Percentiles rank a stretch among this genome's conserved stretches.
phyloP scores from a whole-genome alignment of 495 filamentous ascomycete species.

The Xylaria sp. region DNA sequence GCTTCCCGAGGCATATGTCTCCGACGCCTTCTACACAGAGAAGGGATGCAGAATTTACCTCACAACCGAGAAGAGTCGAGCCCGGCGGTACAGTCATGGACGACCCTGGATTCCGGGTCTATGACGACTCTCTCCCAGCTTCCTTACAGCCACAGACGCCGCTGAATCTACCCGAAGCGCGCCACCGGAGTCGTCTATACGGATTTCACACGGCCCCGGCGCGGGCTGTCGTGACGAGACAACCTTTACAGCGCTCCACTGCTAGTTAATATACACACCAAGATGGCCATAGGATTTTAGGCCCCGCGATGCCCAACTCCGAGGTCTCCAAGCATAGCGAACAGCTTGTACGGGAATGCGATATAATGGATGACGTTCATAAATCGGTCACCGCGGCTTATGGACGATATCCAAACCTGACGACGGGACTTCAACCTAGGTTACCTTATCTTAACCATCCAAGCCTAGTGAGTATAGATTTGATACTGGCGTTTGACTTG shows the following conservation, averaged over 20 bases:
- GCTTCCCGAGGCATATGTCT: conserved; percentile 34
- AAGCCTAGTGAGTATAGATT: background rate
- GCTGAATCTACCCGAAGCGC: conserved; percentile 57
- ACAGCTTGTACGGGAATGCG: background rate
- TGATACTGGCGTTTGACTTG: background rate
- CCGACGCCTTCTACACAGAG: conserved; percentile 30
- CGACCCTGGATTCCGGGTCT: conserved; percentile 46
- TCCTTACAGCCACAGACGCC: conserved; percentile 64
- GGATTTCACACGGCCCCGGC: conserved; percentile 56
- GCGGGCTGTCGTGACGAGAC: conserved; percentile 26
- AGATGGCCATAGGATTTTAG: conserved; percentile 38
- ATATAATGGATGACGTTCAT: background rate
- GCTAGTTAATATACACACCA: background rate
- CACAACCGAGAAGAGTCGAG: conserved; percentile 18
- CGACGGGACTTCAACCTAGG: background rate
- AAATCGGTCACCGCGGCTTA: background rate
- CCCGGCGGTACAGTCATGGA: conserved; percentile 21
- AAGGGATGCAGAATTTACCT: conserved; percentile 21
- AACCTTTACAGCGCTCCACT: conserved; percentile 6
- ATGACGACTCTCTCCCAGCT: conserved; percentile 59
- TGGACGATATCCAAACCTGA: background rate
- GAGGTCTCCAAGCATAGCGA: conserved; percentile 42
- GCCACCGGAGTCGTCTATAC: conserved; percentile 54
- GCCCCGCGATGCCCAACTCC: conserved; percentile 47
- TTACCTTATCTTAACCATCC: background rate